phyloP scores from a whole-genome alignment of 139 green algal genomes.

The Dunaliella primolecta region DNA sequence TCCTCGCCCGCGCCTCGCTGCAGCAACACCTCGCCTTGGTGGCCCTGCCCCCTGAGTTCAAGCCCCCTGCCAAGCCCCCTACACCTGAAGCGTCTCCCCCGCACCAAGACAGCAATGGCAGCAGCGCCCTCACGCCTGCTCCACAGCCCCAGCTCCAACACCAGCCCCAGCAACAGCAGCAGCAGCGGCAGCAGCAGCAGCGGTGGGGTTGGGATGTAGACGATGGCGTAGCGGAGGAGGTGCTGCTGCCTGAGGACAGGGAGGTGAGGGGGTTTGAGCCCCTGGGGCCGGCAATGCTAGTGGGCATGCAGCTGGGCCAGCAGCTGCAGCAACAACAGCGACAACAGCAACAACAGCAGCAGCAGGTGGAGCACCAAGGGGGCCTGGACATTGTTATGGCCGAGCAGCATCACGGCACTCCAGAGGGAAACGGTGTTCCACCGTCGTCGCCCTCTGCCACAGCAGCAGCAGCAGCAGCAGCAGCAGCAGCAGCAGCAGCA shows the following conservation, averaged over 20 bases:
- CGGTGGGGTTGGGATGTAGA: neutral
- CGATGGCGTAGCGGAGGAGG: neutral
- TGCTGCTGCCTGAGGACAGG: conserved; percentile 4
- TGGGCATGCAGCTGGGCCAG: neutral
- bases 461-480: too few relatives aligned
- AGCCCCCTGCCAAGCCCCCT: neutral
- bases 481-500: too few relatives aligned
- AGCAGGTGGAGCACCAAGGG: too few relatives aligned
- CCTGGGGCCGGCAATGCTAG: neutral
- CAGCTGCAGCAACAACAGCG: neutral
- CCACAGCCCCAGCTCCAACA: neutral
- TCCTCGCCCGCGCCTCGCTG: neutral
- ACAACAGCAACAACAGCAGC: too few relatives aligned
- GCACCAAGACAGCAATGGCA: too few relatives aligned
- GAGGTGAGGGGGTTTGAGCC: conserved; percentile 7
- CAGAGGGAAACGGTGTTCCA: too few relatives aligned
- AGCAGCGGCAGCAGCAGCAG: neutral
- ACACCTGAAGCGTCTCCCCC: too few relatives aligned
- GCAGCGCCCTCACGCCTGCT: too few relatives aligned
- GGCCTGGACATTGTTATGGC: too few relatives aligned
- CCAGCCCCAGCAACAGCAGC: neutral
- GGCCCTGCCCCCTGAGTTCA: neutral
- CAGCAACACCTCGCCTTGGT: neutral
- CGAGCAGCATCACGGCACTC: too few relatives aligned
- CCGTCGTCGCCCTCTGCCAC: too few relatives aligned